Evolutionary conservation across 495 filamentous ascomycete genomes (phyloP).

Genomic region (Pyrenula aspistea): DNA sequence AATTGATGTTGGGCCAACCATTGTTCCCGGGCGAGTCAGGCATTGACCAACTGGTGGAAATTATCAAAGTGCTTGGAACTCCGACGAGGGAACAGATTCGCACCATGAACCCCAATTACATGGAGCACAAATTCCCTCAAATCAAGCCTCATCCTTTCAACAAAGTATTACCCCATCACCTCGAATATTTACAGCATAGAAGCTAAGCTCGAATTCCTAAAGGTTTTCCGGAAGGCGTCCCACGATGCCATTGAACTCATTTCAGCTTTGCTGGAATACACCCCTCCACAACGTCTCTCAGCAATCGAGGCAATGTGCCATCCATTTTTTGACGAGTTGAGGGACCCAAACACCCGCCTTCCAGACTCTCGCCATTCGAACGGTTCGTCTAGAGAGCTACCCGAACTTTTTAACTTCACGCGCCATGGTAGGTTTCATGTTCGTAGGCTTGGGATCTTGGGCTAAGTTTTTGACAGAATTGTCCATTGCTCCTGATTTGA

Average conservation of each 20-base stretch:
- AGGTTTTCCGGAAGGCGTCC: conserved; percentile 94
- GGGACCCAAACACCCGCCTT: conserved; percentile 74
- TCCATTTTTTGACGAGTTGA: conserved; percentile 94
- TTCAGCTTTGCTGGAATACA: conserved; percentile 87
- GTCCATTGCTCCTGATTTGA: conserved; percentile 81
- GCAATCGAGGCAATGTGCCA: conserved; percentile 97
- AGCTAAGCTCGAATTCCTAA: not conserved
- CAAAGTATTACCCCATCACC: conserved; percentile 47
- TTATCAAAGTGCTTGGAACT: conserved; percentile 98
- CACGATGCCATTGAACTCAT: conserved; percentile 90
- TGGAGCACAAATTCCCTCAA: conserved; percentile 99
- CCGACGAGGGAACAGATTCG: conserved; percentile 98
- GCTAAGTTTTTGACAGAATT: conserved; percentile 51
- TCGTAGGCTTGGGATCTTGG: conserved; percentile 3
- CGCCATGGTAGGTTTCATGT: conserved; percentile 62
- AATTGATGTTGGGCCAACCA: conserved; percentile 96
- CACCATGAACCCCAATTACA: conserved; percentile 99
- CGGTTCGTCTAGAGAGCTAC: conserved; percentile 65
- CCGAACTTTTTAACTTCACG: conserved; percentile 83
- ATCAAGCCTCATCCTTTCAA: conserved; percentile 99
- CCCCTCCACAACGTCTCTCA: conserved; percentile 85
- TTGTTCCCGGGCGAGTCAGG: conserved; percentile 98
- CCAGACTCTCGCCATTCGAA: conserved; percentile 88
- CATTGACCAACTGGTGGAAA: conserved; percentile 97
- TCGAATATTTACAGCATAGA: not conserved